Evolutionary conservation across 2,329 filamentous ascomycete species (phyloP), one percentile per base, ranked within the genome.

Genomic region (Zasmidium angulare): DNA sequence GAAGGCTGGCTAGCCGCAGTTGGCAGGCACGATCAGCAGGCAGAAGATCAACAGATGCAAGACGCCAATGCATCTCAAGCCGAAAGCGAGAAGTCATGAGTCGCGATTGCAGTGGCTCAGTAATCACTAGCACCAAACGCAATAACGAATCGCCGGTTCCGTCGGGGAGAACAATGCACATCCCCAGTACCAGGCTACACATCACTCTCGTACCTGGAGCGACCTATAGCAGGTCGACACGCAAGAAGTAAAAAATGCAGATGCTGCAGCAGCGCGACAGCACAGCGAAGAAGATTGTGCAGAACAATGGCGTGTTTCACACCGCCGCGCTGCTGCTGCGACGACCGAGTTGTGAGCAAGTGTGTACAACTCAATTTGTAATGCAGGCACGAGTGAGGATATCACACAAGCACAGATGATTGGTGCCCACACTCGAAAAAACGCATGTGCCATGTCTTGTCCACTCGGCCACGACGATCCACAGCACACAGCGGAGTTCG

Each of bases 1-100:
- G 93, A 98, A 75, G 86, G 88, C 67, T 98, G 95, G 95, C 90
- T 93, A 65, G 89, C 93, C 22, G 59, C 64, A 26, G 70, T 67
- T 10, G 71, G 71, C n/a, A 55, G 65, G 56, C 51, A 58, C 26
- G 60, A 61, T 29, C 58, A 59, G 29, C 36, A 43, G 14, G 36
- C 11, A 4, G 26, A 29, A 29, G 56, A 63, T 54, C 53, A 62
- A 36, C 40, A 51, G 40, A 64, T 66, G 63, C 29, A 46, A 2
- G 59, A 64, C 36, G 54, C 56, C 53, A 53, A 51, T 24, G 48
- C 36, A 21, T 46, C 53, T 36, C 49, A 61, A 52, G 55, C 47
- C 19, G 59, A 60, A 29, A 51, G 50, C 24, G 61, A 63, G 53
- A 63, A 61, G 43, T 63, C 55, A 24, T 63, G 56, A 59, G 48